These are phyloP conservation scores for Curvularia eragrostidis DNA, from an alignment of 2,329 filamentous ascomycete species.

Conservation along the genomic window DNA sequence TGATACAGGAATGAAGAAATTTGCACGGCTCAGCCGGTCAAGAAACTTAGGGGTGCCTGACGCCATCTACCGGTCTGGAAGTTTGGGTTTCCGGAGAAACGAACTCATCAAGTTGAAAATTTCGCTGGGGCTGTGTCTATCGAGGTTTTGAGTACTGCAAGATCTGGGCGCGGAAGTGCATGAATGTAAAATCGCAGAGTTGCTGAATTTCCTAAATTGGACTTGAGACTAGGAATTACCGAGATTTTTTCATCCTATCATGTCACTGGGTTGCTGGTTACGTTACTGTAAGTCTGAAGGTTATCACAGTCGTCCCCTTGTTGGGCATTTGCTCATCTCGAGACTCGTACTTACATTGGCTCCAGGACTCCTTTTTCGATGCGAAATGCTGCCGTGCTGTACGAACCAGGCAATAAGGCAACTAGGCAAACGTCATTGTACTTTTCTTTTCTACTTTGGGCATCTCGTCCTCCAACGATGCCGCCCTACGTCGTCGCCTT, in stretches of 20 bases:
- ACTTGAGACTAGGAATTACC: neutral
- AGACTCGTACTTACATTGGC: neutral
- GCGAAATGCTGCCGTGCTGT: neutral
- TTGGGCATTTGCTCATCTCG: neutral
- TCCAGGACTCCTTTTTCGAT: neutral
- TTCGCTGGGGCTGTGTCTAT: neutral
- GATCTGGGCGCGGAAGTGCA: neutral
- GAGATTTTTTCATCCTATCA: neutral
- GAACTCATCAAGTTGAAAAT: neutral
- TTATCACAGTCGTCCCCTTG: too few relatives aligned
- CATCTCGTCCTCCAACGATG: neutral
- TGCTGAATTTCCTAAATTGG: neutral
- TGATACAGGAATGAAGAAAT: neutral
- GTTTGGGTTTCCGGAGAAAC: neutral
- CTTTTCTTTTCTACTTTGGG: neutral
- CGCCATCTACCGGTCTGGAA: neutral
- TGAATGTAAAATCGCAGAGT: neutral
- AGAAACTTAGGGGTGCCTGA: neutral
- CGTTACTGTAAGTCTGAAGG: neutral
- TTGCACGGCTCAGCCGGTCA: neutral
- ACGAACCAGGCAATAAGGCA: neutral
- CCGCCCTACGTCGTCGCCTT: neutral
- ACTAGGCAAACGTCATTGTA: neutral
- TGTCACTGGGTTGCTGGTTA: neutral
- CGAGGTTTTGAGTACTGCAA: neutral